Conservation (phyloP, 495 filamentous ascomycete species). For the Talaromyces adpressus region DNA sequence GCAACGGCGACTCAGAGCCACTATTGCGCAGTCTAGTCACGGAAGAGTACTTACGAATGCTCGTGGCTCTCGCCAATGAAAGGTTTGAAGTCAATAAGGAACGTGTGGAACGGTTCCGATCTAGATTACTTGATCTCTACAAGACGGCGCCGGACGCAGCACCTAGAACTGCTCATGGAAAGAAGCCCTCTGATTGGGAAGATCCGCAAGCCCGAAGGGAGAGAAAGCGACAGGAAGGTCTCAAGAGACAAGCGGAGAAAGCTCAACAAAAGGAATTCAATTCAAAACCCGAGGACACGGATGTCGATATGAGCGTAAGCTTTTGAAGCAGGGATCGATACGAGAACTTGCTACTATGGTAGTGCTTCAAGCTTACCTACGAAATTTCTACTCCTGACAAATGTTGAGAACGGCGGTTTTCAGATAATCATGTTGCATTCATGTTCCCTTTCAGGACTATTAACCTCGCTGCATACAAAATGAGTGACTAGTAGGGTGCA, state of each 20-base stretch:
- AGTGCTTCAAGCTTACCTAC: background rate
- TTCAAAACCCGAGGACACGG: background rate
- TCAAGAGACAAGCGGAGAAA: constrained; percentile 33
- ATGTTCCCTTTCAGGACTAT: background rate
- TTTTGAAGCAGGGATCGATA: background rate
- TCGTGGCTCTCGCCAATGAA: constrained; percentile 66
- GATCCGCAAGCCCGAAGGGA: constrained; percentile 48
- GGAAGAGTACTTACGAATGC: constrained; percentile 51
- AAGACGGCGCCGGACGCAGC: constrained; percentile 9
- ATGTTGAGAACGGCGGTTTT: background rate
- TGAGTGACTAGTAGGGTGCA: background rate
- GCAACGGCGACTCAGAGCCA: constrained; percentile 18
- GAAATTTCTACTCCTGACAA: background rate
- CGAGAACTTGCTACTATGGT: background rate
- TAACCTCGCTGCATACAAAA: constrained; percentile 1
- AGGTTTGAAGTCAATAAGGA: constrained; percentile 68
- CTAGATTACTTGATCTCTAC: constrained; percentile 16
- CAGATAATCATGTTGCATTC: background rate
- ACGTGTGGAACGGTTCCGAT: constrained; percentile 57
- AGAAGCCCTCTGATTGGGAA: constrained; percentile 41
- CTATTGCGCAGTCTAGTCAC: constrained; percentile 38
- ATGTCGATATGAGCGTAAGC: constrained; percentile 1
- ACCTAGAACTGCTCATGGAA: constrained; percentile 17
- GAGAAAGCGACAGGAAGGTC: constrained; percentile 56
- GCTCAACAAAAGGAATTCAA: background rate